These are phyloP conservation scores for Kodamaea hsintzibuensis DNA, from an alignment of 805 yeast species.

Conservation along the genomic window DNA sequence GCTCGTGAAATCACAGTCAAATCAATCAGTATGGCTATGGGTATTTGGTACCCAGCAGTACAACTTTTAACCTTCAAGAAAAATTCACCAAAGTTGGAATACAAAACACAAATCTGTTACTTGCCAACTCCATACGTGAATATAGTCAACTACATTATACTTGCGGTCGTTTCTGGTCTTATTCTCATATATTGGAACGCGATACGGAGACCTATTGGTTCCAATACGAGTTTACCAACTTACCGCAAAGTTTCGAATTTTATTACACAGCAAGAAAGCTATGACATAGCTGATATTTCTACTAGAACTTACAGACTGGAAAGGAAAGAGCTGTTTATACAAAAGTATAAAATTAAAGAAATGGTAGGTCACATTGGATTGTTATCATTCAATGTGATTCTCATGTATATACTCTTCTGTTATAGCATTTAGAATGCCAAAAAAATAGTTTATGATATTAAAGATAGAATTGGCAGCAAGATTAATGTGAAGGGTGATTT, in stretches of 20 bases:
- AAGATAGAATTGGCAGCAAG: background rate
- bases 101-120: slow-evolving; percentile 45
- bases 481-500: too few relatives aligned
- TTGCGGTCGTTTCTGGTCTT: slow-evolving; percentile 34
- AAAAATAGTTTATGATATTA: background rate
- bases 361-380: slow-evolving; percentile 9
- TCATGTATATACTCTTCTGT: slow-evolving; percentile 24
- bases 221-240: background rate
- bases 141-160: slow-evolving; percentile 35
- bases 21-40: slow-evolving; percentile 91
- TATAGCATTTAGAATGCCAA: slow-evolving; percentile 6
- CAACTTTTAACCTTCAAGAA: slow-evolving; percentile 33
- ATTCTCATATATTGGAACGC: slow-evolving; percentile 31
- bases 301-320: slow-evolving; percentile 26
- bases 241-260: slow-evolving; percentile 5
- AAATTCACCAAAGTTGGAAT: slow-evolving; percentile 16
- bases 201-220: slow-evolving; percentile 10
- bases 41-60: slow-evolving; percentile 57
- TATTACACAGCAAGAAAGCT: slow-evolving; percentile 5
- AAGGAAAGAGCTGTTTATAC: slow-evolving; percentile 25
- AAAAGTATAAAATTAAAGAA: slow-evolving; percentile 25
- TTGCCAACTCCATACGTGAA: slow-evolving; percentile 48
- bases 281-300: slow-evolving; percentile 9
- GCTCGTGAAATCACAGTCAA: slow-evolving; percentile 77
- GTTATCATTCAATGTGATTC: slow-evolving; percentile 20